phyloP scores from a whole-genome alignment of 768 basidiomycete species.

The Suillus fuscotomentosus region DNA sequence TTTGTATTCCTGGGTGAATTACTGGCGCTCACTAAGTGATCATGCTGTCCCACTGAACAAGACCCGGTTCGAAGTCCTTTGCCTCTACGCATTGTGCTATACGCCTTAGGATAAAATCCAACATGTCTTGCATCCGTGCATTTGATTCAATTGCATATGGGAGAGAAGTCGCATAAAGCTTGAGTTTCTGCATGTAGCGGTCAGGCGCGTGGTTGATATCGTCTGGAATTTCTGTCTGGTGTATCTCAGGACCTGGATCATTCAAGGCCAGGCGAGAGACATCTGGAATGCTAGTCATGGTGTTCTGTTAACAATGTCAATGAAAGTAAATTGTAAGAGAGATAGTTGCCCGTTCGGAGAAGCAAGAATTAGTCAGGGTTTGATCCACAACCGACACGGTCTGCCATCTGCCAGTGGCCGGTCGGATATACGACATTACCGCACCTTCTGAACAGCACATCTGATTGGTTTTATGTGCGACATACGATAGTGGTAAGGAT shows the following conservation, averaged over 20 bases:
- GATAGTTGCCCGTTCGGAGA: not conserved
- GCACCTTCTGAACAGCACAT: not conserved
- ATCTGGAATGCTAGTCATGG: conserved; percentile 43
- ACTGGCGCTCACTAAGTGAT: conserved; percentile 57
- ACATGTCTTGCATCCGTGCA: conserved; percentile 70
- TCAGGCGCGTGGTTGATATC: conserved; percentile 36
- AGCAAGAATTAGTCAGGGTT: conserved; percentile 6
- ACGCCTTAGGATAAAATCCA: conserved; percentile 70
- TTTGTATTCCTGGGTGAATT: conserved; percentile 7
- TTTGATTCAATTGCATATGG: conserved; percentile 80
- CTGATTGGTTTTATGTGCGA: not conserved
- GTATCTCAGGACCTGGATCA: conserved; percentile 27
- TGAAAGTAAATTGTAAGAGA: conserved; percentile 2
- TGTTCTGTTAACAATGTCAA: not conserved
- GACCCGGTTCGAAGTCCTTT: conserved; percentile 78
- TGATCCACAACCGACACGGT: not conserved
- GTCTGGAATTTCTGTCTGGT: conserved; percentile 25
- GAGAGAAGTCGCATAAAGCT: conserved; percentile 59
- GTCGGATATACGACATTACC: not conserved
- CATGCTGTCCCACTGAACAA: conserved; percentile 81
- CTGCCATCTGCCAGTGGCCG: not conserved
- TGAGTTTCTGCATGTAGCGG: conserved; percentile 56
- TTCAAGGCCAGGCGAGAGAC: conserved; percentile 44
- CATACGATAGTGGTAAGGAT: not conserved
- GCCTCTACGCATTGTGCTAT: conserved; percentile 75